Base-by-base conservation (phyloP, 1,139 yeast species). In the Nakaseomyces nivariensis region DNA sequence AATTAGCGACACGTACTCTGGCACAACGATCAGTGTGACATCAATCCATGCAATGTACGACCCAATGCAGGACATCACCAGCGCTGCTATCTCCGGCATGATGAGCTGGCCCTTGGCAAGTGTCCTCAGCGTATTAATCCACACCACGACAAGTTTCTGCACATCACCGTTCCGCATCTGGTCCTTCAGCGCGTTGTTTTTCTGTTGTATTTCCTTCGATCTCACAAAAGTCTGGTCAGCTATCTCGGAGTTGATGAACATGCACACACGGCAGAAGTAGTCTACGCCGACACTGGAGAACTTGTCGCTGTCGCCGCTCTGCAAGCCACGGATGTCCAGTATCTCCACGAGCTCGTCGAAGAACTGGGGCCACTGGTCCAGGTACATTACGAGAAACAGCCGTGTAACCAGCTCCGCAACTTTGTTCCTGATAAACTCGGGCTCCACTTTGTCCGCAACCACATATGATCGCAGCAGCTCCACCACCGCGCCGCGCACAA, bases 31-130 rank as follows among this genome's bases (percentile, higher is more conserved):
- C 54, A 92, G 72, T 32, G 82, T 74, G 54, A 92, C 86, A 62
- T 94, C 98, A 68, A 92, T 88, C 99, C 99, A 94, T 32, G 90
- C 83, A 31, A 89, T 86, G 75, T 86, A 94, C 25, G 81, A 81
- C 6, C 97, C 97, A 50, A 92, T 78, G 51, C 72, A 71, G 25
- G 63, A 59, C 54, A 64, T 51, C 8, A 65, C 58, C 51, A 65
- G 48, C 22, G 49, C 53, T 5, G 64, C 59, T 8, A 62, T 54
- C 41, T 59, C 64, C 5, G 54, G 51, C 32, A 36, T 38, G n/a
- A n/a, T 6, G 36, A 51, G 51, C 38, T 54, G 56, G 37, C 47
- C 47, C 37, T 61, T 31, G 32, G 52, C 52, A 17, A 56, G 46
- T 50, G 57, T 62, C 26, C 61, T 63, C 50, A 90, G 70, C 29